Conservation (phyloP, 2,329 filamentous ascomycete species). For the Fusarium caatingaense region DNA sequence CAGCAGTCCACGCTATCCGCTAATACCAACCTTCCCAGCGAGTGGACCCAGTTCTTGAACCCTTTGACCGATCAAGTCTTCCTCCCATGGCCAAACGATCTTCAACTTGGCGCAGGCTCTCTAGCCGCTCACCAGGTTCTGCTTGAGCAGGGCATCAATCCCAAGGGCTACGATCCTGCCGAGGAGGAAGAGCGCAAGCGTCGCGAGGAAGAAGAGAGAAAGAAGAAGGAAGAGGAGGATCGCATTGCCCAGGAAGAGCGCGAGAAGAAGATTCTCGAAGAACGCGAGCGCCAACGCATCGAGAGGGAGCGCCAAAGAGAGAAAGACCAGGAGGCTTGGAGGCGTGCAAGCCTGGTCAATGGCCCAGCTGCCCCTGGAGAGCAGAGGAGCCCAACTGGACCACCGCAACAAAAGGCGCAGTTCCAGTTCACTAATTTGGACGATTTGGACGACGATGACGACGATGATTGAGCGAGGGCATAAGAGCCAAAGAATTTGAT, state of each 20-base stretch:
- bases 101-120: conserved; percentile 75
- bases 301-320: conserved; percentile 59
- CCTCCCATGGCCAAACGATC: conserved; percentile 80
- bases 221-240: conserved; percentile 60
- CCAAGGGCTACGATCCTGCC: conserved; percentile 68
- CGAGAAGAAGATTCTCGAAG: conserved; percentile 55
- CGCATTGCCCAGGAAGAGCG: conserved; percentile 59
- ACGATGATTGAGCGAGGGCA: conserved; percentile 45
- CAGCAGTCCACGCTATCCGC: conserved; percentile 50
- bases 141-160: conserved; percentile 70
- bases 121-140: conserved; percentile 73
- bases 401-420: conserved; percentile 59
- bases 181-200: conserved; percentile 64
- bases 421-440: conserved; percentile 67
- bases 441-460: conserved; percentile 61
- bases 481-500: neutral
- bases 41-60: conserved; percentile 64
- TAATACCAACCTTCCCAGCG: conserved; percentile 60
- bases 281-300: conserved; percentile 53
- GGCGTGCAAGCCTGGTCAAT: conserved; percentile 52
- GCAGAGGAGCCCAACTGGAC: conserved; percentile 42
- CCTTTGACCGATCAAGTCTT: conserved; percentile 70
- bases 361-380: conserved; percentile 45
- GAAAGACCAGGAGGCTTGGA: conserved; percentile 57
- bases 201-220: conserved; percentile 62